phyloP scores from a whole-genome alignment of 1,139 yeast species.

The Geotrichum histeridarum region DNA sequence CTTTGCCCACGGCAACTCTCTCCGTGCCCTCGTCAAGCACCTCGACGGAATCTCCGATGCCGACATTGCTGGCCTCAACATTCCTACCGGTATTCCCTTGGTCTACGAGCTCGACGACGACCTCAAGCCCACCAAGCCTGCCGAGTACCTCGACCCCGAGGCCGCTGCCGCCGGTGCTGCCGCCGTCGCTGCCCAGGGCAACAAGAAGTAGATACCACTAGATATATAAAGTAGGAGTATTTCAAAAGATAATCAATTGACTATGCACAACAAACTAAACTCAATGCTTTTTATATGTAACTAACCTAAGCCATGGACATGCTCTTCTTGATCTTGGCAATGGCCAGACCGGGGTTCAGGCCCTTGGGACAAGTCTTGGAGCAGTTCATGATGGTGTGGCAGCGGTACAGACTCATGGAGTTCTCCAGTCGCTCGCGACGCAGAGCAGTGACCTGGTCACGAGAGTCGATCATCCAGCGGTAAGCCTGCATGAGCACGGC shows the following conservation, averaged over 20 bases:
- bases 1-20: conserved; percentile 98
- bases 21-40: conserved; percentile 95
- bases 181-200: conserved; percentile 97
- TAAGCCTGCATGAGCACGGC: conserved; percentile 98
- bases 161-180: conserved; percentile 99
- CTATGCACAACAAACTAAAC: not conserved
- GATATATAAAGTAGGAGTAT: not conserved
- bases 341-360: conserved; percentile 95
- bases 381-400: conserved; percentile 99
- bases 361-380: conserved; percentile 98
- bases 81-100: conserved; percentile 98
- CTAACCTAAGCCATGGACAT: conserved; percentile 54
- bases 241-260: not conserved
- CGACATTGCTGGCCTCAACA: conserved; percentile 89
- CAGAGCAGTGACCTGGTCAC: conserved; percentile 79
- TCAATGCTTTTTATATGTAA: not conserved
- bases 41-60: conserved; percentile 90
- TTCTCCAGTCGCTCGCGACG: conserved; percentile 92
- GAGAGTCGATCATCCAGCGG: conserved; percentile 96
- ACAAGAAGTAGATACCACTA: conserved; percentile 43
- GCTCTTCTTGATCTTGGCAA: conserved; percentile 93
- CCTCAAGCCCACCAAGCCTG: conserved; percentile 86
- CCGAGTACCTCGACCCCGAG: conserved; percentile 97
- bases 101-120: conserved; percentile 89
- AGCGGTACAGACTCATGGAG: conserved; percentile 96